phyloP scores from a whole-genome alignment of 805 yeast species.

The Starmerella gropengiesseri region DNA sequence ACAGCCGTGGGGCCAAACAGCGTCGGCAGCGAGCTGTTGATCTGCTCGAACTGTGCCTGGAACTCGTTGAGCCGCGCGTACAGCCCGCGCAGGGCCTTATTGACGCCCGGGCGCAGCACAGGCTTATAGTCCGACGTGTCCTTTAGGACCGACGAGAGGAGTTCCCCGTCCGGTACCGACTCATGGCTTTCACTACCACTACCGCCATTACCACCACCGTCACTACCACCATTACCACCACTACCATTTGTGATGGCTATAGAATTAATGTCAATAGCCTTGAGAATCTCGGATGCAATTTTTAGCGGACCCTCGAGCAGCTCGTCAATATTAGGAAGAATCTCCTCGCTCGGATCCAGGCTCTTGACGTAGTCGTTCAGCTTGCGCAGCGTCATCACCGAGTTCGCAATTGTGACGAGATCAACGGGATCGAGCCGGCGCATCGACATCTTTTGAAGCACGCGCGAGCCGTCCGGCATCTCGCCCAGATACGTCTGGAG shows the following conservation, averaged over 20 bases:
- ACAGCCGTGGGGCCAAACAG: conserved; percentile 21
- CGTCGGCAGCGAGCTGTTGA: conserved; percentile 18
- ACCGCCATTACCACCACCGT: background rate
- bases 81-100: conserved; percentile 19
- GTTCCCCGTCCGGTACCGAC: background rate
- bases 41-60: conserved; percentile 23
- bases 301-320: conserved; percentile 23
- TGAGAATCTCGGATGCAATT: conserved; percentile 36
- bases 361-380: conserved; percentile 20
- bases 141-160: background rate
- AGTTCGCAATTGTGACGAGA: conserved; percentile 35
- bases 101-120: conserved; percentile 18
- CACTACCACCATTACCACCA: background rate
- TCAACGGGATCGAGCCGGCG: conserved; percentile 38
- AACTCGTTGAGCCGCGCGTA: conserved; percentile 26
- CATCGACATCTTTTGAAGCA: conserved; percentile 30
- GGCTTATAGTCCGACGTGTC: conserved; percentile 16
- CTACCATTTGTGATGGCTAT: background rate
- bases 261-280: conserved; percentile 34
- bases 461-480: conserved; percentile 35
- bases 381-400: conserved; percentile 32
- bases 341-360: background rate
- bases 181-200: background rate
- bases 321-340: background rate
- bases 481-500: conserved; percentile 50